Evolutionary conservation across 495 filamentous ascomycete genomes (phyloP).

Genomic region (Peziza echinospora): DNA sequence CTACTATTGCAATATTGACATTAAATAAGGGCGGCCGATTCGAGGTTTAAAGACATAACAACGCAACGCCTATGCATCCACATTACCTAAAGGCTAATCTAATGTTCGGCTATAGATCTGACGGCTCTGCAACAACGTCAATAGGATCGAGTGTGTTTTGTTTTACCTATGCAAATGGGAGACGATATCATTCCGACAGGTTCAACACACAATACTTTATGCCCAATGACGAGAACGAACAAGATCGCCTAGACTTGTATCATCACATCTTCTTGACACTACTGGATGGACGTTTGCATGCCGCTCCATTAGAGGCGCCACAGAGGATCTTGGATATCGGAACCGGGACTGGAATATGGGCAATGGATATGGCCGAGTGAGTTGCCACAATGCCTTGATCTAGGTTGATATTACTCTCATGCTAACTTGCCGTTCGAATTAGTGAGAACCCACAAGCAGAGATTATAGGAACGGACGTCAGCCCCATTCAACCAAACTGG

Average conservation of each 20-base stretch:
- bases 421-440: background rate
- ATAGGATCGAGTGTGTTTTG: constrained; percentile 22
- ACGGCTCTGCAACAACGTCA: constrained; percentile 12
- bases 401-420: background rate
- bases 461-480: constrained; percentile 41
- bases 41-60: too few species aligned
- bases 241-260: constrained; percentile 5
- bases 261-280: constrained; percentile 9
- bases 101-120: too few species aligned
- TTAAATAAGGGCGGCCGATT: too few species aligned
- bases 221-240: constrained; percentile 1
- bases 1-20: too few species aligned
- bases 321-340: constrained; percentile 33
- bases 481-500: constrained; percentile 37
- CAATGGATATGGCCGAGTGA: background rate
- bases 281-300: constrained; percentile 24
- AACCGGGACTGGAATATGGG: constrained; percentile 30
- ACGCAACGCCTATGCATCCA: too few species aligned
- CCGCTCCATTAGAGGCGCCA: constrained; percentile 20
- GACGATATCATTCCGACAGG: background rate
- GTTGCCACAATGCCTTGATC: background rate
- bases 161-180: constrained; percentile 8
- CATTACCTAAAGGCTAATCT: too few species aligned
- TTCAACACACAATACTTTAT: background rate
- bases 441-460: constrained; percentile 30